These are phyloP conservation scores for Cyclotella choctawhatcheeana DNA, from an alignment of 108 stramenopile genomes.

Conservation along the genomic window DNA sequence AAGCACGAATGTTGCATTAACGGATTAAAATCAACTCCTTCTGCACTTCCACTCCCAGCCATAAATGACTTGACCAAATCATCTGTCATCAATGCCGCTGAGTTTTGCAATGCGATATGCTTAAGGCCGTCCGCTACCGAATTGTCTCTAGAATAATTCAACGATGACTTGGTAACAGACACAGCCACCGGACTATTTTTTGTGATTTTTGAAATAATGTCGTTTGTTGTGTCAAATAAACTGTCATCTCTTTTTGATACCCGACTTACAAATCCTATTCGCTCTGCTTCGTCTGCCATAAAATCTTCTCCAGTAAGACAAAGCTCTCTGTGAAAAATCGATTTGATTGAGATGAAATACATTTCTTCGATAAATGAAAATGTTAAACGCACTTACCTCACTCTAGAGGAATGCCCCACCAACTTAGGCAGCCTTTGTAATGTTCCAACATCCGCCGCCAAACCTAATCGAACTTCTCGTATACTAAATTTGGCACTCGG, in stretches of 20 bases:
- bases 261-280: constrained; percentile 75
- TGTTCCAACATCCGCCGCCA: constrained; percentile 86
- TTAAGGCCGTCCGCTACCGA: constrained; percentile 73
- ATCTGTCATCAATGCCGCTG: constrained; percentile 73
- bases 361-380: background rate
- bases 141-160: constrained; percentile 78
- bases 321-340: no score
- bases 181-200: constrained; percentile 73
- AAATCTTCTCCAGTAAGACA: no score
- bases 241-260: constrained; percentile 44
- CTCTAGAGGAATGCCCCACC: constrained; percentile 66
- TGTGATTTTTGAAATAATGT: constrained; percentile 57
- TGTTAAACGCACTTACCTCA: constrained; percentile 63
- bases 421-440: constrained; percentile 80
- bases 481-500: constrained; percentile 63
- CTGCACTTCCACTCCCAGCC: constrained; percentile 28
- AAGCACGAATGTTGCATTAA: constrained; percentile 36
- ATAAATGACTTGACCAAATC: constrained; percentile 64
- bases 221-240: constrained; percentile 50
- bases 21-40: constrained; percentile 29
- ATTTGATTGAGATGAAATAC: no score
- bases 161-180: constrained; percentile 65
- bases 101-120: constrained; percentile 75
- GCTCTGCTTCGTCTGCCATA: constrained; percentile 54
- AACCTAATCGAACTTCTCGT: constrained; percentile 69